phyloP scores from a whole-genome alignment of 257 asterid species.

The Cinchona pubescens region DNA sequence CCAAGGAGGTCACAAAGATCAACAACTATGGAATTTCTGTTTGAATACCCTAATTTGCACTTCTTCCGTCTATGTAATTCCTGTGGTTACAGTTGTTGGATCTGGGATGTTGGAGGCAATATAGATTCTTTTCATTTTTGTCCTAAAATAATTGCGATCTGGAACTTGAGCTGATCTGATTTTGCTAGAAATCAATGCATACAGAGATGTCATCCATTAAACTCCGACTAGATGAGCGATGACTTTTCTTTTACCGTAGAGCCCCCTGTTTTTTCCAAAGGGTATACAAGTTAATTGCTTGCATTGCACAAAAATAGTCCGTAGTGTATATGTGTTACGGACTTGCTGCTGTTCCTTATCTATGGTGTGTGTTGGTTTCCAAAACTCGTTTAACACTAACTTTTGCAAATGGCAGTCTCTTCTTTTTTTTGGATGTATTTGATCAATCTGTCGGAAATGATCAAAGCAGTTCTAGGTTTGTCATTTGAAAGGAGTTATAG shows the following conservation, averaged over 20 bases:
- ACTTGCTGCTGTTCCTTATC: neutral
- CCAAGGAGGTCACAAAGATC: conserved; percentile 81
- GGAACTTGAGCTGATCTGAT: neutral
- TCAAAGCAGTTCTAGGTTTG: too few relatives aligned
- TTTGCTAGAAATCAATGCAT: neutral
- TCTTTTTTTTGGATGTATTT: too few relatives aligned
- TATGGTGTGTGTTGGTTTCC: too few relatives aligned
- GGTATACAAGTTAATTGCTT: neutral
- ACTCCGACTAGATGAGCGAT: neutral
- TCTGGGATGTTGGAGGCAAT: neutral
- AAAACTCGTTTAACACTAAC: too few relatives aligned
- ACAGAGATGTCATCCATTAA: neutral
- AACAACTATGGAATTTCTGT: conserved; percentile 87
- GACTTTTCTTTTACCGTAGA: neutral
- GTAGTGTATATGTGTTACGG: too few relatives aligned
- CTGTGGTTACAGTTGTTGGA: neutral
- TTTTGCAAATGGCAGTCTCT: neutral
- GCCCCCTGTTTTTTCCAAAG: conserved; percentile 3
- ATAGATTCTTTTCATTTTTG: neutral
- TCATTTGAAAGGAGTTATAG: too few relatives aligned
- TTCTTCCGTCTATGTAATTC: neutral
- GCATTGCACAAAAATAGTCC: too few relatives aligned
- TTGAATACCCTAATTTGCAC: conserved; percentile 27
- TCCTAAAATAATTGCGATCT: conserved; percentile 6
- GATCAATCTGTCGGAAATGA: too few relatives aligned